Conservation (phyloP, 1,139 yeast genomes). For the Yamadazyma friedrichii region DNA sequence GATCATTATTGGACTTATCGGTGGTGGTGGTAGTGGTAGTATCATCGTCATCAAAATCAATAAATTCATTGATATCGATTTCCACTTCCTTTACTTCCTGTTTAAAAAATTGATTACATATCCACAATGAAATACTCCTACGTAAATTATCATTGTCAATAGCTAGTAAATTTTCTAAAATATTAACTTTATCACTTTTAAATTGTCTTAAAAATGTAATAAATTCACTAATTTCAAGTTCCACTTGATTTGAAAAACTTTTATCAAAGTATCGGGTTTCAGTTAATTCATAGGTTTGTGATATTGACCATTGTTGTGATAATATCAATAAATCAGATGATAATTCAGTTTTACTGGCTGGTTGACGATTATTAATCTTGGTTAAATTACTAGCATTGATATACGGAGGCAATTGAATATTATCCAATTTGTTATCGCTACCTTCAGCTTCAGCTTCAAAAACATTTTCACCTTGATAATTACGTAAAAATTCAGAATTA, state of each 20-base stretch:
- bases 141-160: conserved; percentile 1
- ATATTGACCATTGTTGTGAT: conserved; percentile 17
- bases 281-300: not conserved
- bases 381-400: conserved; percentile 34
- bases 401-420: conserved; percentile 39
- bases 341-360: conserved; percentile 11
- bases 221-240: conserved; percentile 15
- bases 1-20: conserved; percentile 2
- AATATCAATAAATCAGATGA: conserved; percentile 20
- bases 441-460: conserved; percentile 9
- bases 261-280: conserved; percentile 13
- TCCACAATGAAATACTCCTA: conserved; percentile 28
- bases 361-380: conserved; percentile 8
- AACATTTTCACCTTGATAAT: conserved; percentile 11
- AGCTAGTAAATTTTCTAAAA: conserved; percentile 17
- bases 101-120: conserved; percentile 23
- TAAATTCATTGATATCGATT: conserved; percentile 27
- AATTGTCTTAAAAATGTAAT: conserved; percentile 14
- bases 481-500: conserved; percentile 8
- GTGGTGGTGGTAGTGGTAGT: too few relatives aligned
- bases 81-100: conserved; percentile 3
- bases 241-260: conserved; percentile 15
- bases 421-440: conserved; percentile 28
- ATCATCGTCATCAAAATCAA: conserved; percentile 12
- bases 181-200: conserved; percentile 2